Conservation (phyloP, 179 eudicot genomes). For the Drosera spatulata region DNA sequence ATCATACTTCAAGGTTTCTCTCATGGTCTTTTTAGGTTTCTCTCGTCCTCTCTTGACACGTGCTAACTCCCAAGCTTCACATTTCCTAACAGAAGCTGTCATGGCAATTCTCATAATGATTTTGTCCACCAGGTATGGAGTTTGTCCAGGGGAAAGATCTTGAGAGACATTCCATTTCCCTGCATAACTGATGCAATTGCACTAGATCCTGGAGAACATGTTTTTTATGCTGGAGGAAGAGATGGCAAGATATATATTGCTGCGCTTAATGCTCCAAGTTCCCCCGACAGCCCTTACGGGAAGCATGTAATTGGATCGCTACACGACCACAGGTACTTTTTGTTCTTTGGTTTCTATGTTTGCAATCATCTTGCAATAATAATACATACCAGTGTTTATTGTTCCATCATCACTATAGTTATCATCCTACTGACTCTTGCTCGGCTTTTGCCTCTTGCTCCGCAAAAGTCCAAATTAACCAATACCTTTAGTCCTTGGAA, state of each 20-base stretch:
- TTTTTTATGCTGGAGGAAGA: slow-evolving; percentile 88
- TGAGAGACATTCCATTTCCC: slow-evolving; percentile 64
- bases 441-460: too few relatives aligned
- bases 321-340: slow-evolving; percentile 59
- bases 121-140: slow-evolving; percentile 57
- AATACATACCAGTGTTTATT: too few relatives aligned
- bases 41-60: too few relatives aligned
- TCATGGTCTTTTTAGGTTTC: too few relatives aligned
- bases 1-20: too few relatives aligned
- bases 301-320: slow-evolving; percentile 59
- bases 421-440: too few relatives aligned
- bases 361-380: background rate
- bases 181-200: slow-evolving; percentile 63
- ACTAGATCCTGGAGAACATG: slow-evolving; percentile 73
- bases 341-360: background rate
- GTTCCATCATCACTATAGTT: too few relatives aligned
- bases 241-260: slow-evolving; percentile 90
- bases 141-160: slow-evolving; percentile 45
- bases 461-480: too few relatives aligned
- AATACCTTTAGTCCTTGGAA: too few relatives aligned
- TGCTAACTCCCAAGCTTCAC: too few relatives aligned
- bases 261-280: slow-evolving; percentile 46
- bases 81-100: too few relatives aligned
- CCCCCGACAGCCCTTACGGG: slow-evolving; percentile 41
- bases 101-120: background rate